Conservation (phyloP, 2,329 filamentous ascomycete species). For the Colletotrichum falcatum region DNA sequence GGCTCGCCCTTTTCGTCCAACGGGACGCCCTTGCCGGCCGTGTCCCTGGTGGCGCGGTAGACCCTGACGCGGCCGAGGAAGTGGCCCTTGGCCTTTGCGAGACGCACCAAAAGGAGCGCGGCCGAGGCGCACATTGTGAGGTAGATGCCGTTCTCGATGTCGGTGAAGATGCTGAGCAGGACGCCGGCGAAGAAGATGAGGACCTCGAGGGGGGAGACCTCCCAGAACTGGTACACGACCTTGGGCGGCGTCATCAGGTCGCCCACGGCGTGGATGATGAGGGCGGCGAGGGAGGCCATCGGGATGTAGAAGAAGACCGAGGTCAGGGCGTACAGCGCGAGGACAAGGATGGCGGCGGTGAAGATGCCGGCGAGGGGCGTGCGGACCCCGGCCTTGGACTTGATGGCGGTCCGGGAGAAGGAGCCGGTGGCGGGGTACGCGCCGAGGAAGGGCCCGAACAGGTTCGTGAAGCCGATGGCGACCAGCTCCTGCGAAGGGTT, state of each 20-base stretch:
- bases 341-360: conserved; percentile 79
- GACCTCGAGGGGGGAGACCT: conserved; percentile 78
- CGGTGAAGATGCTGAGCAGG: conserved; percentile 63
- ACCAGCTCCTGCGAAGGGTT: conserved; percentile 84
- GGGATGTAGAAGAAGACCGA: conserved; percentile 87
- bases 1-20: conserved; percentile 41
- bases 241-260: conserved; percentile 81
- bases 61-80: conserved; percentile 57
- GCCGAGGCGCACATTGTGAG: conserved; percentile 58
- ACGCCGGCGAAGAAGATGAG: conserved; percentile 82
- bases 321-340: conserved; percentile 82
- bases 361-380: conserved; percentile 84
- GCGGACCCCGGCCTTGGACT: conserved; percentile 85
- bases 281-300: conserved; percentile 74
- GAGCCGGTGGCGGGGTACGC: conserved; percentile 60
- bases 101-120: conserved; percentile 57
- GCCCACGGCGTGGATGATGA: conserved; percentile 87
- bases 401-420: conserved; percentile 79
- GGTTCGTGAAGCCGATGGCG: conserved; percentile 80
- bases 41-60: conserved; percentile 41
- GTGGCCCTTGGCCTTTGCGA: conserved; percentile 59
- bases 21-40: conserved; percentile 38
- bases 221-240: conserved; percentile 82
- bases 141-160: conserved; percentile 65
- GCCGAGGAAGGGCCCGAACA: conserved; percentile 81